Evolutionary conservation across 2,329 filamentous ascomycete species (phyloP), one percentile per base, ranked within the genome.

Genomic region (Diaporthe destruens): DNA sequence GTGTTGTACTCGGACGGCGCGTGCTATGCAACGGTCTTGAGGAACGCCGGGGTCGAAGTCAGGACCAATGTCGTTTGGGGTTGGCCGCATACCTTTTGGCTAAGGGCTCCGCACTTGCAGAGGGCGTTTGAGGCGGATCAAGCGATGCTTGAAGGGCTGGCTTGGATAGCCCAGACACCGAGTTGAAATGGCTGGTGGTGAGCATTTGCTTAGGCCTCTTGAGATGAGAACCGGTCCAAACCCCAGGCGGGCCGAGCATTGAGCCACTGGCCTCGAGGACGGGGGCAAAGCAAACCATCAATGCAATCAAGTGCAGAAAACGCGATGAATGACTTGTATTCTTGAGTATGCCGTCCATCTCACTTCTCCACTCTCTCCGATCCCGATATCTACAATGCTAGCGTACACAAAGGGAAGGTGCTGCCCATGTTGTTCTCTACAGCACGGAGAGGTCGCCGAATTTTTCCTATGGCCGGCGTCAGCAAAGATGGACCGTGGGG

Each of bases 361-460:
- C 69, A 71, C 65, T 56, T 74, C 57, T 63, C 69, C 73, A 47
- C 36, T 55, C 67, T 61, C 73, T 73, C 75, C 74, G 74, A 75
- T 81, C 83, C 82, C 85, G 84, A 82, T 90, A 90, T 91, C 88
- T 91, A 91, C 88, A 91, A 89, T 89, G 88, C 89, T 91, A 91
- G 87, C 90, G 86, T 89, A 89, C 87, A 91, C 84, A 86, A 87
- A 85, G 82, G 85, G 84, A 86, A 86, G 78, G 81, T 80, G 81
- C 81, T 79, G 78, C 79, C 78, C 77, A 79, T 76, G 75, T 80
- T 80, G 75, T 80, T 80, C 83, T 90, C 91, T 98, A 99, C 84
- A 98, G 89, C 80, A 97, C 87, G 80, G 96, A 96, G 80, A 98
- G 92, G 84, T 98, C 95, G 88, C 96, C 96, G 86, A 98, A 99